These are phyloP conservation scores for Eucalyptus marginata DNA, from an alignment of 345 rosid genomes.

Conservation along the genomic window DNA sequence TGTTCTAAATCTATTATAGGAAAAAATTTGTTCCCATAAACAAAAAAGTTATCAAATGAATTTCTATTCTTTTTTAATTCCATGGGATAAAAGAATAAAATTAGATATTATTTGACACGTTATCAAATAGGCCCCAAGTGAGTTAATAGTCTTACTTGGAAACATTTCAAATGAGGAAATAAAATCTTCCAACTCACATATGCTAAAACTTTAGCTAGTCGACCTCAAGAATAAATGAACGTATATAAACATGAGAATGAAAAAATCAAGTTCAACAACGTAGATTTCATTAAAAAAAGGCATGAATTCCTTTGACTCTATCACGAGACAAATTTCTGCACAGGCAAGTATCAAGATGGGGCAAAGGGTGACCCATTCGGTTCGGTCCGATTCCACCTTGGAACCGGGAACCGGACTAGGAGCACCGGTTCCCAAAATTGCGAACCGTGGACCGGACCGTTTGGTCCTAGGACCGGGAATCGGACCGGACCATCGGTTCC, in stretches of 20 bases:
- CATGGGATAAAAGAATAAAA: no score
- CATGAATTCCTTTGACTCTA: background rate
- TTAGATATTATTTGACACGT: no score
- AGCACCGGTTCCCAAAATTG: no score
- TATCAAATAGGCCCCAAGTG: background rate
- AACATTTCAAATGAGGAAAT: background rate
- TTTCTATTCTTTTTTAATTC: fast-evolving
- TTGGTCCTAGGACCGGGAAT: no score
- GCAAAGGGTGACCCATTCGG: no score
- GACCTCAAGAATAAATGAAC: background rate
- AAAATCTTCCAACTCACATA: background rate
- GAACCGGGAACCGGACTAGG: no score
- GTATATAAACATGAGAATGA: background rate
- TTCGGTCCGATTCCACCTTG: no score
- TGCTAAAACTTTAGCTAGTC: background rate
- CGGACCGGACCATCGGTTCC: no score
- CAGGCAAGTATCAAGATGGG: background rate
- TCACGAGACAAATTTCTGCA: background rate
- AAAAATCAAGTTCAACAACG: background rate
- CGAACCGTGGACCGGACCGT: no score
- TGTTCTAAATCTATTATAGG: no score
- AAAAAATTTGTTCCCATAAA: no score
- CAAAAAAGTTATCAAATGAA: no score
- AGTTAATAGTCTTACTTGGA: background rate
- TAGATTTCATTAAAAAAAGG: background rate